Percentiles rank a stretch among this genome's conserved stretches.
Conservation (phyloP, 768 basidiomycete species). For the Dioszegia crocea region DNA sequence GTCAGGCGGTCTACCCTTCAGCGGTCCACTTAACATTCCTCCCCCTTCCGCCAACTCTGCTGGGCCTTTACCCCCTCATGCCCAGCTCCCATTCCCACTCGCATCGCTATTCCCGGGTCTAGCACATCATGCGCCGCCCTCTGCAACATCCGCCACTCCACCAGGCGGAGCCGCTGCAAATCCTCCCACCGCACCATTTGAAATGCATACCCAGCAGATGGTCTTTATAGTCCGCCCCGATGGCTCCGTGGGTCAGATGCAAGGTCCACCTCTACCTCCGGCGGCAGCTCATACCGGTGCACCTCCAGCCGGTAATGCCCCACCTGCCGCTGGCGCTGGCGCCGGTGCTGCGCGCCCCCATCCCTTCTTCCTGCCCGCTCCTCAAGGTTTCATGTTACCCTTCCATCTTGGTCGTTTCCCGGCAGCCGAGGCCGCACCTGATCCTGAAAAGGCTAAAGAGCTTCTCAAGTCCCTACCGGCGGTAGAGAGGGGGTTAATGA, state of each 20-base stretch:
- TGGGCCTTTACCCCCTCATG: not conserved
- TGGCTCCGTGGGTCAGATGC: not conserved
- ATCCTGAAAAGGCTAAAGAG: conserved; percentile 36
- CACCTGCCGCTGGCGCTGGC: too few relatives aligned
- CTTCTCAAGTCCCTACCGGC: conserved; percentile 27
- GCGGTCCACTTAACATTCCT: not conserved
- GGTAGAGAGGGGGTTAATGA: conserved; percentile 20
- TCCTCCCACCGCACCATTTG: not conserved
- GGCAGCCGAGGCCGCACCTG: conserved; percentile 8
- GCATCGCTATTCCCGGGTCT: not conserved
- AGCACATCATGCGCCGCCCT: not conserved
- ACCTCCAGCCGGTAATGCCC: not conserved
- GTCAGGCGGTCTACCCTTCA: not conserved
- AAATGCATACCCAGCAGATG: not conserved
- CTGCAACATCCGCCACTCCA: not conserved
- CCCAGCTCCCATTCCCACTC: not conserved
- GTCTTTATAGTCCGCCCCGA: not conserved
- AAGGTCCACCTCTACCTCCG: not conserved
- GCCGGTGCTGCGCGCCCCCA: not conserved
- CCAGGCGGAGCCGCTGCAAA: not conserved
- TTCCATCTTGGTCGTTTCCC: not conserved
- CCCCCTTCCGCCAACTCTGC: not conserved
- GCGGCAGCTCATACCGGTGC: not conserved
- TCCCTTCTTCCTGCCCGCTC: not conserved
- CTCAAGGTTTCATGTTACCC: not conserved